phyloP scores from a whole-genome alignment of 768 basidiomycete genomes.

The Macrolepiota fuliginosa region DNA sequence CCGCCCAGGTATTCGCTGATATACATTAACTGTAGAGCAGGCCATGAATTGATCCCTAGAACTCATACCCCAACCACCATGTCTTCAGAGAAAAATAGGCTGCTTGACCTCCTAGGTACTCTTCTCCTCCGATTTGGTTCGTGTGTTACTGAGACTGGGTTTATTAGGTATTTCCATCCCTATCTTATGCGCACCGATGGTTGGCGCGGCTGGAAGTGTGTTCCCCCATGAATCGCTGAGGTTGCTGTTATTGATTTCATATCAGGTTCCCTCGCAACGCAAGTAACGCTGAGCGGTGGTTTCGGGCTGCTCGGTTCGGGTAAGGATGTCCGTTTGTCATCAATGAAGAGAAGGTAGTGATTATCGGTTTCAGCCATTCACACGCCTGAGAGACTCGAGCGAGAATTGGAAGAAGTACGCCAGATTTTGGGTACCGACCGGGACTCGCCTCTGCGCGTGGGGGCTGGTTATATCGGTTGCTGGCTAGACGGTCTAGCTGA shows the following conservation, averaged over 20 bases:
- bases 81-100: slow-evolving; percentile 1
- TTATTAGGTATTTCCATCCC: slow-evolving; percentile 53
- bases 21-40: too few species aligned
- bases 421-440: slow-evolving; percentile 32
- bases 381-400: slow-evolving; percentile 38
- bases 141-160: not conserved
- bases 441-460: slow-evolving; percentile 49
- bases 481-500: slow-evolving; percentile 49
- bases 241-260: not conserved
- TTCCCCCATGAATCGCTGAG: slow-evolving; percentile 3
- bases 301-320: slow-evolving; percentile 76
- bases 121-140: not conserved
- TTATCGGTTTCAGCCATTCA: not conserved
- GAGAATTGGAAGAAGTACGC: slow-evolving; percentile 56
- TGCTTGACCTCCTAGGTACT: slow-evolving; percentile 4
- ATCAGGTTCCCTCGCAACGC: slow-evolving; percentile 51
- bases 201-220: slow-evolving; percentile 60
- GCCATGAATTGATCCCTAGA: too few species aligned
- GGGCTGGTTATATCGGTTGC: slow-evolving; percentile 77
- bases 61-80: not conserved
- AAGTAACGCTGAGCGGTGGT: slow-evolving; percentile 66
- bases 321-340: slow-evolving; percentile 18
- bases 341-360: not conserved
- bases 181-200: slow-evolving; percentile 69
- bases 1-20: too few species aligned